Evolutionary conservation across 2,329 filamentous ascomycete genomes (phyloP).

Genomic region (Botrytis squamosa): DNA sequence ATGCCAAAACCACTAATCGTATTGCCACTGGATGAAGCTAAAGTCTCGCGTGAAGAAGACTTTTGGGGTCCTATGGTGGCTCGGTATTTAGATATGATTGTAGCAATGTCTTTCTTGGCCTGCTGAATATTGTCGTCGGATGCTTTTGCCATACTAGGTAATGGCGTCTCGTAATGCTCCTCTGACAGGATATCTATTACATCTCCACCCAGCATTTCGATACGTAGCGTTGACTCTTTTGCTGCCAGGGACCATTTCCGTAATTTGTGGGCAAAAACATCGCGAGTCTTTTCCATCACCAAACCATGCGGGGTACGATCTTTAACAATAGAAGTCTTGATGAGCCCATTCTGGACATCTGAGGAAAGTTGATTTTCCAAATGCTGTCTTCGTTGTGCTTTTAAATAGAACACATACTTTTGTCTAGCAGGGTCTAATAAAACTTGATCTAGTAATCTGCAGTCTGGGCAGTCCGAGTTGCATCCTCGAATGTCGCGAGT

Average conservation of each 20-base stretch:
- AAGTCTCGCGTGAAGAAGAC: not conserved
- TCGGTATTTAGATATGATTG: not conserved
- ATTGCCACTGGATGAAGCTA: not conserved
- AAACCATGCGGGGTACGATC: not conserved
- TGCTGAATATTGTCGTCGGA: not conserved
- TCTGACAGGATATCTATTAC: not conserved
- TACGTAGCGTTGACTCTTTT: not conserved
- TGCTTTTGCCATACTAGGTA: not conserved
- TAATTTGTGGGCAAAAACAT: not conserved
- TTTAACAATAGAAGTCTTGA: not conserved
- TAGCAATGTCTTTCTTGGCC: not conserved
- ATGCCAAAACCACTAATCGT: not conserved
- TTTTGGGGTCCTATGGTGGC: not conserved
- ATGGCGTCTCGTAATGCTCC: not conserved
- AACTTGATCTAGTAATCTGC: not conserved
- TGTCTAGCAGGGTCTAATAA: not conserved
- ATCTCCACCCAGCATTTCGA: not conserved
- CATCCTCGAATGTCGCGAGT: not conserved
- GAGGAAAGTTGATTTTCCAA: not conserved
- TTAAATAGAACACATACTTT: not conserved
- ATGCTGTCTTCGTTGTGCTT: not conserved
- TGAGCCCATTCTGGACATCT: not conserved
- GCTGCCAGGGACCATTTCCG: not conserved
- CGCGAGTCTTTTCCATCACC: not conserved
- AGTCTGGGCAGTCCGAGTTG: not conserved